Evolutionary conservation across 768 basidiomycete genomes (phyloP).

Genomic region (Trametes meyenii): DNA sequence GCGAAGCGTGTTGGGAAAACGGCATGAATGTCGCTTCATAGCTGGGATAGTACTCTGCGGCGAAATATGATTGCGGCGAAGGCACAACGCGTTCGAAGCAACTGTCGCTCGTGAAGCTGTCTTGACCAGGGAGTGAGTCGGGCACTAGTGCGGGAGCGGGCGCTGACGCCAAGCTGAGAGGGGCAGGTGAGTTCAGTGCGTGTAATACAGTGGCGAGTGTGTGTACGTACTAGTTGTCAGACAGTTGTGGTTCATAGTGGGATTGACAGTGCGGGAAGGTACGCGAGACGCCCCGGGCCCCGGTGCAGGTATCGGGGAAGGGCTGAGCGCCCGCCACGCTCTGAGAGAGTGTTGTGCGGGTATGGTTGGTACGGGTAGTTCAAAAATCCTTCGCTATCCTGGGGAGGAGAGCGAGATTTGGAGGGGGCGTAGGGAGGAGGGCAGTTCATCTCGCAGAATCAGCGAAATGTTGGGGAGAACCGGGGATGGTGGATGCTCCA

Average conservation of each 20-base stretch:
- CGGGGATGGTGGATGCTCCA: not conserved
- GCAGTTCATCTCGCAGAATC: slow-evolving; percentile 5
- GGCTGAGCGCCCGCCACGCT: not conserved
- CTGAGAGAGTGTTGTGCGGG: not conserved
- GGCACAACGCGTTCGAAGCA: too few relatives aligned
- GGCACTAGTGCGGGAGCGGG: not conserved
- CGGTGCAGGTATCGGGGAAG: not conserved
- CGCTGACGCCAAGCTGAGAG: not conserved
- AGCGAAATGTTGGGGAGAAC: not conserved
- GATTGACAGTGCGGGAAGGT: too few relatives aligned
- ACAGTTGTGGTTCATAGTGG: not conserved
- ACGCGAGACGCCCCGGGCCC: not conserved
- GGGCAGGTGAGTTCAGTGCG: not conserved
- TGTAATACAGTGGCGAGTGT: not conserved
- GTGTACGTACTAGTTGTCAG: not conserved
- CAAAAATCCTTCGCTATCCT: not conserved
- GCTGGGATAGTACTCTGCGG: too few relatives aligned
- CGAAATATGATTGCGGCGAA: too few relatives aligned
- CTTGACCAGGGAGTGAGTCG: too few relatives aligned
- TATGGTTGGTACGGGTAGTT: too few relatives aligned
- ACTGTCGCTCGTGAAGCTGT: too few relatives aligned
- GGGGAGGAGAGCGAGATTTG: not conserved
- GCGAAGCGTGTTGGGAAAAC: too few relatives aligned
- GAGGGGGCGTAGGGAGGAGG: not conserved
- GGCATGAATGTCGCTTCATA: too few relatives aligned